A percentile compares a stretch with the other conserved stretches of the same genome.
Evolutionary conservation across 306 rosid genomes (phyloP).

Genomic region (Cucurbita moschata): DNA sequence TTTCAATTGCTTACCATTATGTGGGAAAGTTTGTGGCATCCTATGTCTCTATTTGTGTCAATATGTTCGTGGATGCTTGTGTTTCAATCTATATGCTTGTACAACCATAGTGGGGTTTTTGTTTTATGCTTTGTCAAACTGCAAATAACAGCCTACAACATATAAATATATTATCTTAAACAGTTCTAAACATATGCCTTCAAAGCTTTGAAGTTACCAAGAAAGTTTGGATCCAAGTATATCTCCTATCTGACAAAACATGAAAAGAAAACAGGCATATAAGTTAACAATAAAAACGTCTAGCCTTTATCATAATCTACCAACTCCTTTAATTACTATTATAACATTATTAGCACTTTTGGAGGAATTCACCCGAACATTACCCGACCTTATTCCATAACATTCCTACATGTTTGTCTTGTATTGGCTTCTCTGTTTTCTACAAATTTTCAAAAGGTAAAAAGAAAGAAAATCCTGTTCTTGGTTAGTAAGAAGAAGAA

Average conservation of each 20-base stretch:
- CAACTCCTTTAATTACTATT: background rate
- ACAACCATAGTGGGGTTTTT: background rate
- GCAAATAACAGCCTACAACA: background rate
- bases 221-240: background rate
- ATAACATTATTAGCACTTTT: too few species aligned
- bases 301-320: background rate
- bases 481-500: background rate
- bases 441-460: background rate
- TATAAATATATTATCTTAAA: background rate
- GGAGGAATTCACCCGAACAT: too few species aligned
- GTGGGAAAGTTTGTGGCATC: background rate
- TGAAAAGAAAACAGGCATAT: background rate
- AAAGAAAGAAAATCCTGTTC: background rate
- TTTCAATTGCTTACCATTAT: background rate
- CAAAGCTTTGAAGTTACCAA: background rate
- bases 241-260: background rate
- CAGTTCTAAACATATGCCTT: background rate
- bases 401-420: background rate
- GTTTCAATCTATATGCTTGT: background rate
- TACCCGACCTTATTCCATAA: background rate
- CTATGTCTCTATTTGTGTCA: background rate
- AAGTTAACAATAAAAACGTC: background rate
- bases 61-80: background rate
- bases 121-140: slow-evolving; percentile 3
- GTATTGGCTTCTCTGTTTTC: background rate